Base-by-base conservation (phyloP, 1,139 yeast species). In the Hemisphaericaspora lyxosophila region DNA sequence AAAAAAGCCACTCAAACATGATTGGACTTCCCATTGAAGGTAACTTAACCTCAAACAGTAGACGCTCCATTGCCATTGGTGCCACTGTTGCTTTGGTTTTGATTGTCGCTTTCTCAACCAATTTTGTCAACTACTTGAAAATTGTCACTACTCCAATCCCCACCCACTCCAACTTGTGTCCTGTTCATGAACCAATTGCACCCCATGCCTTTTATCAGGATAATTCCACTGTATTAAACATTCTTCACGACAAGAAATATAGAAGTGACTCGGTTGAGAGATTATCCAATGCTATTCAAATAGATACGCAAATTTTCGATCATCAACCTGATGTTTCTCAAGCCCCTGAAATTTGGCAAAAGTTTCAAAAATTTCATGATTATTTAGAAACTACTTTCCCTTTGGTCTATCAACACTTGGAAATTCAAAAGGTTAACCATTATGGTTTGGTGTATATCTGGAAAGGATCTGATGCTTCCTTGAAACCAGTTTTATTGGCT, bases 401-500 rank as follows among this genome's bases (percentile, higher is more conserved):
- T 1, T 47, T 64, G 32, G 75, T 84, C 12, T 75, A 78, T 51
- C 47, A 63, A 29, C 52, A 68, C 16, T 58, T 81, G 40, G 64
- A 67, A 37, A 64, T 80, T 23, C 80, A 79, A 34, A 69, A 64
- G 26, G 80, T 85, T 36, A 85, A 86, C 18, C 28, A 33, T 28
- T 34, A 34, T 46, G 92, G 89, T 1, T 63, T 86, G 42, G 72
- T 86, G 13, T 79, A 70, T 53, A 73, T 81, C 19, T 82, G 87
- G 83, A 62, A 76, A 47, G 95, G 95, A 16, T 53, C 75, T 0
- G 62, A 80, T 42, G 34, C 35, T 8, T 43, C 52, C 3, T 64
- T 82, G 50, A 80, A 82, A 55, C 95, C 95, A 5, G 48, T 82
- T 11, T 55, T 86, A 57, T 64, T 85, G 31, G 74, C 82, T 60